phyloP scores from a whole-genome alignment of 1,284 basidiomycete species.

The Heliocybe sulcata region DNA sequence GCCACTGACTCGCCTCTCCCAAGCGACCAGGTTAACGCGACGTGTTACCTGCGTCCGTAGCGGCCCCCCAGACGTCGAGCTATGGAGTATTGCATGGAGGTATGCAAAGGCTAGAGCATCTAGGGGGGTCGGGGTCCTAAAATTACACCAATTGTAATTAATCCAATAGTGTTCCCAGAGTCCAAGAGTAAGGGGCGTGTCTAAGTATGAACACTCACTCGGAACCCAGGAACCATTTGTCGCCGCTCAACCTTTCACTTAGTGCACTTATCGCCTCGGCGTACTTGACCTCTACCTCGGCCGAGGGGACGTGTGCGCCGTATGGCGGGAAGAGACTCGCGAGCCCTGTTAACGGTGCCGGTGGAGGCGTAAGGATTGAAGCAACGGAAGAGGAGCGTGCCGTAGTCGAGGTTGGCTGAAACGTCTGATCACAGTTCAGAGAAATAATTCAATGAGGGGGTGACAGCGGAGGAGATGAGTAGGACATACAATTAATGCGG shows the following conservation, averaged over 20 bases:
- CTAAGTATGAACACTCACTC: conserved; percentile 47
- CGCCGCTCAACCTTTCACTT: conserved; percentile 63
- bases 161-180: conserved; percentile 2
- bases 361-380: conserved; percentile 51
- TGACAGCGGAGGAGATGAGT: conserved; percentile 1
- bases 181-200: conserved; percentile 6
- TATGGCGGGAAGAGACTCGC: conserved; percentile 52
- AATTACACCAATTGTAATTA: not conserved
- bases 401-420: conserved; percentile 25
- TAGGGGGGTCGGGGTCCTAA: conserved; percentile 64
- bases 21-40: conserved; percentile 66
- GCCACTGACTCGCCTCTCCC: conserved; percentile 64
- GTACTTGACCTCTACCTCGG: conserved; percentile 48
- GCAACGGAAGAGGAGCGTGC: conserved; percentile 19
- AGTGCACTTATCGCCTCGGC: conserved; percentile 65
- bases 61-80: conserved; percentile 30
- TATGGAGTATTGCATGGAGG: conserved; percentile 54
- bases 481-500: conserved; percentile 49
- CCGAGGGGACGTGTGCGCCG: conserved; percentile 44
- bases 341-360: conserved; percentile 62
- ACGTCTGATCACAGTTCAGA: conserved; percentile 20
- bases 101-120: conserved; percentile 78
- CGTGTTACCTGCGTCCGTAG: conserved; percentile 57
- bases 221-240: conserved; percentile 75
- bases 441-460: conserved; percentile 29